Percentiles rank a stretch among this genome's conserved stretches.
These are phyloP conservation scores for Porphyridium purpureum DNA, from an alignment of 23 red algal species.

Conservation along the genomic window DNA sequence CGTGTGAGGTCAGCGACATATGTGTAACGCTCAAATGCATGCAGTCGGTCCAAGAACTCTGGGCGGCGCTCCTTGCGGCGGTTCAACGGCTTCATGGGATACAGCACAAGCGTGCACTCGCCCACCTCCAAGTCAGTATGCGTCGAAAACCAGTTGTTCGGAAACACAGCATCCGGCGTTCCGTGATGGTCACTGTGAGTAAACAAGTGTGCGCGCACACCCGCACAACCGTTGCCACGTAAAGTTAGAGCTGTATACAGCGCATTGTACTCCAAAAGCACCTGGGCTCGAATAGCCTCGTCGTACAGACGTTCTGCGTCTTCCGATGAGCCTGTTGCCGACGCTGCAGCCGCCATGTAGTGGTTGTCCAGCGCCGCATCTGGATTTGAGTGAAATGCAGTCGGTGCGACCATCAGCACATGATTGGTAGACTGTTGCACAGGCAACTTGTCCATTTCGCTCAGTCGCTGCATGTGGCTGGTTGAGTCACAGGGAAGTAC, in stretches of 20 bases:
- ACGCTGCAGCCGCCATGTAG: conserved; percentile 54
- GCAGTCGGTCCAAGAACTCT: conserved; percentile 56
- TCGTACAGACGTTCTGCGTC: no score
- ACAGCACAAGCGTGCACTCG: conserved; percentile 71
- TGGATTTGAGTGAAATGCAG: conserved; percentile 59
- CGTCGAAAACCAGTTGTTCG: conserved; percentile 94
- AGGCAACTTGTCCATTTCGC: conserved; percentile 23
- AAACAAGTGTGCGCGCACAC: conserved; percentile 77
- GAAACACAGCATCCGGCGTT: conserved; percentile 88
- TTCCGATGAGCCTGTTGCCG: no score
- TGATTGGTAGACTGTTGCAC: conserved; percentile 92
- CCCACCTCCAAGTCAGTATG: conserved; percentile 63
- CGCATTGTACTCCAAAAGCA: conserved; percentile 53
- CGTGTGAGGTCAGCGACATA: conserved; percentile 67
- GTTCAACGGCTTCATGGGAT: conserved; percentile 79
- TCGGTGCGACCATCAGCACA: conserved; percentile 70
- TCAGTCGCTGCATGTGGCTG: conserved; percentile 8
- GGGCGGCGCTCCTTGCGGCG: conserved; percentile 66
- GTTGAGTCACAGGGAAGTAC: conserved; percentile 40
- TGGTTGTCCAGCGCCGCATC: conserved; percentile 72
- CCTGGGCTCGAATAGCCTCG: conserved; percentile 6
- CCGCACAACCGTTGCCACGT: conserved; percentile 13
- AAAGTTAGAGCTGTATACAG: conserved; percentile 31
- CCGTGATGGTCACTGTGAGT: conserved; percentile 80
- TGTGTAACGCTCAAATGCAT: conserved; percentile 46